These are phyloP conservation scores for Termitomyces sp. DNA, from an alignment of 768 basidiomycete species.

Conservation along the genomic window DNA sequence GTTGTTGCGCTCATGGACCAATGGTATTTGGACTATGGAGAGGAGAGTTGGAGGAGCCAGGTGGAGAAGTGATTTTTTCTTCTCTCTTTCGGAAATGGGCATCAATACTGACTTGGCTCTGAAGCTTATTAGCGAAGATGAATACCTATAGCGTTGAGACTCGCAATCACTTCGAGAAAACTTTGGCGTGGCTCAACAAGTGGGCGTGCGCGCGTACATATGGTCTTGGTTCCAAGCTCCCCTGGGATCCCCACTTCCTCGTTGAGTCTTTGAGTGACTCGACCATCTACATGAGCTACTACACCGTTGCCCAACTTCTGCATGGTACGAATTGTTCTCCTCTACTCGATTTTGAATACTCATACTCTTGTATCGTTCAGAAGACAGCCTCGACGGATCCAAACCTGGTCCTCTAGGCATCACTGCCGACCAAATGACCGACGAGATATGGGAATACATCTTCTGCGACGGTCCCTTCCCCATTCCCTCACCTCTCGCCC, in stretches of 20 bases:
- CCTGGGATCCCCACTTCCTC: conserved; percentile 95
- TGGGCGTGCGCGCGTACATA: conserved; percentile 99
- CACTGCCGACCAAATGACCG: conserved; percentile 89
- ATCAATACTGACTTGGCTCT: conserved; percentile 6
- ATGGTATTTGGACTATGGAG: conserved; percentile 99
- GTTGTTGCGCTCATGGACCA: conserved; percentile 82
- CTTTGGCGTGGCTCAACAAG: conserved; percentile 91
- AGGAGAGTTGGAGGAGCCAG: conserved; percentile 80
- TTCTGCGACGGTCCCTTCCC: conserved; percentile 78
- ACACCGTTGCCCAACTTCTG: conserved; percentile 87
- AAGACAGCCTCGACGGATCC: conserved; percentile 71
- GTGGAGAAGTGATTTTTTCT: conserved; percentile 63
- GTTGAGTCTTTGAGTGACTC: conserved; percentile 97
- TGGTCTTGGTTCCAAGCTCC: conserved; percentile 90
- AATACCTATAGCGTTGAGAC: conserved; percentile 91
- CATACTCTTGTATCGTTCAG: conserved; percentile 25
- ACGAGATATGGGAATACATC: conserved; percentile 96
- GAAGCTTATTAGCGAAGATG: conserved; percentile 77
- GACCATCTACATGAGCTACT: conserved; percentile 98
- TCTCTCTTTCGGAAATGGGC: not conserved
- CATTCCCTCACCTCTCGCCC: conserved; percentile 53
- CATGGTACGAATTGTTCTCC: conserved; percentile 56
- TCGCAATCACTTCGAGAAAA: conserved; percentile 85
- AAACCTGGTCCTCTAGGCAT: conserved; percentile 80
- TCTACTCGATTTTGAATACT: not conserved